Evolutionary conservation across 2,329 filamentous ascomycete species (phyloP).

Genomic region (Aspergillus sp.): DNA sequence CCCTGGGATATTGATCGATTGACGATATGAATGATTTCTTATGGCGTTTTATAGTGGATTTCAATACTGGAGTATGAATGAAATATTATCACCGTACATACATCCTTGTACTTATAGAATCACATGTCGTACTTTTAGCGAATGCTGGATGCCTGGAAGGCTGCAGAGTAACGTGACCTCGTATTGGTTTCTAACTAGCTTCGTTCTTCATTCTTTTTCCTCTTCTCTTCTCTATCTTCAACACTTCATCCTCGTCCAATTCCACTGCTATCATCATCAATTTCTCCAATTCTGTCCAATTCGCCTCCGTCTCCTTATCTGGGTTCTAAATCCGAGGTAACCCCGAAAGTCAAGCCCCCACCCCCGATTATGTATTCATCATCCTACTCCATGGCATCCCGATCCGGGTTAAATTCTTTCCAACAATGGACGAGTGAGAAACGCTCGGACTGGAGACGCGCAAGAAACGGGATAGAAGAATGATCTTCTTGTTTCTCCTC

Average conservation of each 20-base stretch:
- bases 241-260: background rate
- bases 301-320: constrained; percentile 2
- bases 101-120: background rate
- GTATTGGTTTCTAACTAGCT: background rate
- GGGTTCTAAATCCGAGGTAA: constrained; percentile 4
- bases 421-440: background rate
- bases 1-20: background rate
- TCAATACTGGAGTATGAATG: background rate
- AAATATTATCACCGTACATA: background rate
- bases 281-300: constrained; percentile 2
- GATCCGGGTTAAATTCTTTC: background rate
- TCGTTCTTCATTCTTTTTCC: background rate
- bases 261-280: background rate
- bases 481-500: background rate
- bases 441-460: background rate
- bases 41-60: background rate
- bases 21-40: background rate
- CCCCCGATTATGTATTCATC: background rate
- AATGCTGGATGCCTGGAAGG: background rate
- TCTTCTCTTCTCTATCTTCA: background rate
- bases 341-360: background rate
- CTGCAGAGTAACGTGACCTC: background rate
- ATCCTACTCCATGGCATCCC: background rate
- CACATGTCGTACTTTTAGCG: background rate
- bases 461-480: background rate